Evolutionary conservation across 2,329 filamentous ascomycete genomes (phyloP).

Genomic region (Hypoxylon sp.): DNA sequence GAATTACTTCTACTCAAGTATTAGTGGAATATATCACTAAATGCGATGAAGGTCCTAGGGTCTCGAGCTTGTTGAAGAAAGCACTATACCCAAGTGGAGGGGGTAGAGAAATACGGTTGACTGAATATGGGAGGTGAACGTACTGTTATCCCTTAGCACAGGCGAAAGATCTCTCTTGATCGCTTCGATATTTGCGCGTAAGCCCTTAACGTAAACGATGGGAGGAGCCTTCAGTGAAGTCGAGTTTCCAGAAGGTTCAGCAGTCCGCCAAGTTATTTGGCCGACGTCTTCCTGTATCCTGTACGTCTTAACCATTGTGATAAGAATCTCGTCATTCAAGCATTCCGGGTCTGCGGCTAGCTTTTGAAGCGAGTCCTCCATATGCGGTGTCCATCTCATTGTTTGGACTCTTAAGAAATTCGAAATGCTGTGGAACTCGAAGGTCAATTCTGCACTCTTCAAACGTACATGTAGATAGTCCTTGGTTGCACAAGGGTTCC

Average conservation of each 20-base stretch:
- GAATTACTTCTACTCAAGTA: conserved; percentile 56
- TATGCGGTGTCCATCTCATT: conserved; percentile 70
- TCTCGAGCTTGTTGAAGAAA: too few relatives aligned
- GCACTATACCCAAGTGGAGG: too few relatives aligned
- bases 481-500: not conserved
- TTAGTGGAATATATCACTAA: conserved; percentile 1
- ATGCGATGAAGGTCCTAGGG: not conserved
- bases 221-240: conserved; percentile 40
- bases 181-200: conserved; percentile 49
- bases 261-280: conserved; percentile 43
- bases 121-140: conserved; percentile 21
- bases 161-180: conserved; percentile 48
- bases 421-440: conserved; percentile 39
- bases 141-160: conserved; percentile 52
- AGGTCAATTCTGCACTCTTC: not conserved
- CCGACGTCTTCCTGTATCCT: conserved; percentile 48
- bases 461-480: too few relatives aligned
- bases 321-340: conserved; percentile 65
- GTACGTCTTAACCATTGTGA: conserved; percentile 49
- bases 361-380: conserved; percentile 69
- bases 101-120: not conserved
- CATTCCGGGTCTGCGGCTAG: conserved; percentile 64
- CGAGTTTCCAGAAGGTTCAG: conserved; percentile 31
- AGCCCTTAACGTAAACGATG: conserved; percentile 52
- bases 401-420: conserved; percentile 48